Conservation (phyloP, 345 rosid species). For the Erucastrum elatum region DNA sequence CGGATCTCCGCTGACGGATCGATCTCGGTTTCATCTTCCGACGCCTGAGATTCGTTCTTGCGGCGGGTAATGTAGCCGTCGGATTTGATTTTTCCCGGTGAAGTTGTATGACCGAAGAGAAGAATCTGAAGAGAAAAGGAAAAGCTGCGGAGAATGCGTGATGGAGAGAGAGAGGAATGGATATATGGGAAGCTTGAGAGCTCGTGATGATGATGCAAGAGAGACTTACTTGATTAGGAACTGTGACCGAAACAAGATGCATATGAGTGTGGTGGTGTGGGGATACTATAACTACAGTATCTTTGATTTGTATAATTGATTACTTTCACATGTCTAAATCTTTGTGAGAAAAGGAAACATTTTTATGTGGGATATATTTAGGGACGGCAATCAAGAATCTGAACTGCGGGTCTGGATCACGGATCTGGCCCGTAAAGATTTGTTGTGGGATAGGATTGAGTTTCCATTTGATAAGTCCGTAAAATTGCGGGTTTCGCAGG, state of each 20-base stretch:
- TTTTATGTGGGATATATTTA: not conserved
- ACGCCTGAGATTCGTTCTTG: conserved; percentile 49
- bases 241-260: not conserved
- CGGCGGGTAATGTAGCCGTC: conserved; percentile 42
- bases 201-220: conserved; percentile 26
- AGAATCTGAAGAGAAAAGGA: not conserved
- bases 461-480: no score
- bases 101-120: conserved; percentile 38
- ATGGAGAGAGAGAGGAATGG: not conserved
- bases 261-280: conserved; percentile 7
- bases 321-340: conserved; percentile 3
- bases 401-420: no score
- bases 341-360: not conserved
- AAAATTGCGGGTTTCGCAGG: no score
- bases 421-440: no score
- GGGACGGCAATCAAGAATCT: no score
- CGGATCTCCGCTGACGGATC: conserved; percentile 46
- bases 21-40: conserved; percentile 47
- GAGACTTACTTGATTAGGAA: conserved; percentile 10
- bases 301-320: not conserved
- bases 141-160: not conserved
- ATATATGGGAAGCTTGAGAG: conserved; percentile 5
- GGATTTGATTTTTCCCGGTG: conserved; percentile 46
- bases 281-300: not conserved
- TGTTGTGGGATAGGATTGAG: no score